phyloP scores from a whole-genome alignment of 495 filamentous ascomycete species.

The Aspergillus conjunctus region DNA sequence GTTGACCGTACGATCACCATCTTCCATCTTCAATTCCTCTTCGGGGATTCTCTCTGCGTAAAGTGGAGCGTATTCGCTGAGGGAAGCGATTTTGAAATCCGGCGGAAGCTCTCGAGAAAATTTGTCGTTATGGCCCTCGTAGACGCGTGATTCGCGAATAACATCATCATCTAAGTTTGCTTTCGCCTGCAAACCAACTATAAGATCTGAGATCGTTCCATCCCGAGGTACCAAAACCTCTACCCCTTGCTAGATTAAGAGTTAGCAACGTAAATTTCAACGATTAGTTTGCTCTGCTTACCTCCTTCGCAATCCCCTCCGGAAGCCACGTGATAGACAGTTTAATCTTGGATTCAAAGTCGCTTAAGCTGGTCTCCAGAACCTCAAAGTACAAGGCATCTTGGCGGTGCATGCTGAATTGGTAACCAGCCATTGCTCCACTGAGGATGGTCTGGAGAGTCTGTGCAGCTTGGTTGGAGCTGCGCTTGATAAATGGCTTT shows the following conservation, averaged over 20 bases:
- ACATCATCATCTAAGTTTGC: slow-evolving; percentile 72
- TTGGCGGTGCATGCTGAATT: slow-evolving; percentile 64
- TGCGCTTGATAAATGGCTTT: slow-evolving; percentile 74
- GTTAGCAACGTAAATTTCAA: not conserved
- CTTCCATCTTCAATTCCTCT: slow-evolving; percentile 67
- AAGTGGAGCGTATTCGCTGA: slow-evolving; percentile 83
- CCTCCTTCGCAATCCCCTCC: slow-evolving; percentile 90
- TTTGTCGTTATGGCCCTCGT: slow-evolving; percentile 76
- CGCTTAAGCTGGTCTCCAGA: slow-evolving; percentile 88
- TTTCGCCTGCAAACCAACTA: slow-evolving; percentile 75
- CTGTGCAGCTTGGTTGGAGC: slow-evolving; percentile 58
- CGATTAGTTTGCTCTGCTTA: slow-evolving; percentile 38
- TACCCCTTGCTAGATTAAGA: slow-evolving; percentile 57
- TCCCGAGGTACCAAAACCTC: slow-evolving; percentile 85
- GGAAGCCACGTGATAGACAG: slow-evolving; percentile 81
- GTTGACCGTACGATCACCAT: slow-evolving; percentile 63
- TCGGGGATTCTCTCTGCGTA: slow-evolving; percentile 80
- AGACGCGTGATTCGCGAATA: slow-evolving; percentile 69
- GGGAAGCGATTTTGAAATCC: slow-evolving; percentile 65
- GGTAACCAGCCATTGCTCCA: slow-evolving; percentile 62
- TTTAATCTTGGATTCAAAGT: slow-evolving; percentile 86
- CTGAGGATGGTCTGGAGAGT: slow-evolving; percentile 72
- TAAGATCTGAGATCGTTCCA: slow-evolving; percentile 73
- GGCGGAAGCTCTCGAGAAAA: slow-evolving; percentile 71
- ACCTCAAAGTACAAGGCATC: slow-evolving; percentile 90